Evolutionary conservation across 495 filamentous ascomycete genomes (phyloP).

Genomic region (Trichoderma erinaceum): DNA sequence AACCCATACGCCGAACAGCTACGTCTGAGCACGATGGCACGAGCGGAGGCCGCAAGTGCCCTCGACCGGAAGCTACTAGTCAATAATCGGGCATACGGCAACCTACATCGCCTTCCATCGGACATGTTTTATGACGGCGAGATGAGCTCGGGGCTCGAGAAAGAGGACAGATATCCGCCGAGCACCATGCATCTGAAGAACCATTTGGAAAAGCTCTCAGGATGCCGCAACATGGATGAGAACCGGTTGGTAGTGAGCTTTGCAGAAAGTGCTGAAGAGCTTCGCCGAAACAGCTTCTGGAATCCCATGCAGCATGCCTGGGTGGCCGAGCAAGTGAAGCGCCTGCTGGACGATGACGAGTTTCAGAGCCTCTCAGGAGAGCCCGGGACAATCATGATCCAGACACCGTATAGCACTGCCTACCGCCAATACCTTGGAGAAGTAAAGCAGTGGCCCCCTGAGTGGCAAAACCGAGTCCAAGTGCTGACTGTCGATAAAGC

Average conservation of each 20-base stretch:
- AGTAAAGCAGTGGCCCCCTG: constrained; percentile 11
- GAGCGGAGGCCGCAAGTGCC: constrained; percentile 16
- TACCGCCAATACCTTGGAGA: constrained; percentile 18
- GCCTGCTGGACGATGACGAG: constrained; percentile 22
- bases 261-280: neutral
- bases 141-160: constrained; percentile 17
- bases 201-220: constrained; percentile 16
- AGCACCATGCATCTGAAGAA: constrained; percentile 7
- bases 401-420: constrained; percentile 22
- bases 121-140: constrained; percentile 20
- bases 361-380: constrained; percentile 20
- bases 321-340: constrained; percentile 27
- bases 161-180: constrained; percentile 4
- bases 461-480: constrained; percentile 21
- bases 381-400: constrained; percentile 22
- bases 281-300: neutral
- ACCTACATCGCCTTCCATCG: constrained; percentile 21
- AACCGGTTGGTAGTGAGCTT: constrained; percentile 22
- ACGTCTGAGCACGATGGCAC: constrained; percentile 24
- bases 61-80: constrained; percentile 22
- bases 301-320: constrained; percentile 21
- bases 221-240: neutral
- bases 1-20: constrained; percentile 19
- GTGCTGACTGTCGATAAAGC: constrained; percentile 23
- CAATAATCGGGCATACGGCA: constrained; percentile 25